Evolutionary conservation across 2,329 filamentous ascomycete genomes (phyloP).

Genomic region (Dactylellina parvicollis): DNA sequence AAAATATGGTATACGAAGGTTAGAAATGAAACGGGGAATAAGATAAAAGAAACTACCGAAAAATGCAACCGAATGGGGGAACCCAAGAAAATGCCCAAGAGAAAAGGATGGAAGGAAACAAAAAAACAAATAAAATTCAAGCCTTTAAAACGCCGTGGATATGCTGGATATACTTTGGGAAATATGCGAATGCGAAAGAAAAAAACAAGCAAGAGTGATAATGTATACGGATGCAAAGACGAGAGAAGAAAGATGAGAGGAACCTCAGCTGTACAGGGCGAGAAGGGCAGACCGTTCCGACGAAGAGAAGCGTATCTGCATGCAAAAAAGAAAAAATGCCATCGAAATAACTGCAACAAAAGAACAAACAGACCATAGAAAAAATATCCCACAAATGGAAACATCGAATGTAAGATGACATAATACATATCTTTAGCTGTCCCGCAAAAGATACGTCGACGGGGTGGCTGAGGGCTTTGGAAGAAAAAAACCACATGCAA

Average conservation of each 20-base stretch:
- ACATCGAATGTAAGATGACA: conserved; percentile 7
- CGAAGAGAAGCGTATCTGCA: background rate
- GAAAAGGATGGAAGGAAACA: background rate
- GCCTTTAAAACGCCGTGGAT: conserved; percentile 32
- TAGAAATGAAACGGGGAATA: background rate
- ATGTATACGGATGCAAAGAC: conserved; percentile 15
- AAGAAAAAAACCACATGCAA: conserved; percentile 15
- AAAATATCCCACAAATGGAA: conserved; percentile 14
- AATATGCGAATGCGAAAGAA: background rate
- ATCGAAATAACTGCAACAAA: background rate
- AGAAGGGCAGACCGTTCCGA: conserved; percentile 23
- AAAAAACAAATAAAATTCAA: background rate
- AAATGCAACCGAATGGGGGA: background rate
- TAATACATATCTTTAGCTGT: background rate
- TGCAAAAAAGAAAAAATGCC: conserved; percentile 3
- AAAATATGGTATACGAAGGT: conserved; percentile 4
- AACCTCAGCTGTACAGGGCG: conserved; percentile 36
- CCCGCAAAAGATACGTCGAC: background rate
- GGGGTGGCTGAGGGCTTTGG: background rate
- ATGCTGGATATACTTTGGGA: conserved; percentile 24
- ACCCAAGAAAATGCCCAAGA: background rate
- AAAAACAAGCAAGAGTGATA: background rate
- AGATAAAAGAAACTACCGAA: background rate
- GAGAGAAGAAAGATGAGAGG: background rate
- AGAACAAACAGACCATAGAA: background rate